phyloP scores from a whole-genome alignment of 106 monocot species.

The Narthecium ossifragum region DNA sequence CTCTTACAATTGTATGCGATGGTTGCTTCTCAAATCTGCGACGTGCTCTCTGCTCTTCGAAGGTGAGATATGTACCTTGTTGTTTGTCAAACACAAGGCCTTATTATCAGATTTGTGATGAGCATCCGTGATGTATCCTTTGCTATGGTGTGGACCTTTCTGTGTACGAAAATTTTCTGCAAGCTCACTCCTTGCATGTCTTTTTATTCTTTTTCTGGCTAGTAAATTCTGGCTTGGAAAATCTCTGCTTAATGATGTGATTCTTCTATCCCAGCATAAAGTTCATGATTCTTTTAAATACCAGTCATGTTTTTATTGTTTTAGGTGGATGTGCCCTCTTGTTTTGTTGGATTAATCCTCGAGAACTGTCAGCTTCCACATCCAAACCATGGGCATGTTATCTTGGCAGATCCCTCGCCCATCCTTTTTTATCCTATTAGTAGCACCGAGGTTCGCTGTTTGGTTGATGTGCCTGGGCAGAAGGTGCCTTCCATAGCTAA shows the following conservation, averaged over 20 bases:
- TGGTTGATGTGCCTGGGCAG: conserved; percentile 92
- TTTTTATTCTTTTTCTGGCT: too few relatives aligned
- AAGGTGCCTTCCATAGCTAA: conserved; percentile 78
- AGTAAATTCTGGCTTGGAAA: too few relatives aligned
- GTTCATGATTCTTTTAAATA: too few relatives aligned
- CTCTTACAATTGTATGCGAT: conserved; percentile 94
- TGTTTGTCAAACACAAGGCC: too few relatives aligned
- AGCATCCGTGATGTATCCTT: too few relatives aligned
- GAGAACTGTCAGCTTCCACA: conserved; percentile 81
- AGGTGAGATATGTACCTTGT: conserved; percentile 38
- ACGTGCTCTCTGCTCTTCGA: conserved; percentile 51
- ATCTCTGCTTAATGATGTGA: too few relatives aligned
- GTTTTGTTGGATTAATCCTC: conserved; percentile 73
- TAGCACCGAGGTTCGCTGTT: conserved; percentile 77
- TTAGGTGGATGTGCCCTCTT: conserved; percentile 73
- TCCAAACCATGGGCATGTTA: conserved; percentile 85
- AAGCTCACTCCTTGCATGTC: too few relatives aligned
- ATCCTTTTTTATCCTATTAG: conserved; percentile 94
- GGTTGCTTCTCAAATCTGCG: conserved; percentile 76
- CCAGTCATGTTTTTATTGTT: too few relatives aligned
- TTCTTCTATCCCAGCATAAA: too few relatives aligned
- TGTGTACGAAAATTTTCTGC: too few relatives aligned
- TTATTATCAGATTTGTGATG: too few relatives aligned
- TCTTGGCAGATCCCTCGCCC: conserved; percentile 83
- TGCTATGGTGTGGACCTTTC: too few relatives aligned